Percentiles rank a stretch among this genome's conserved stretches.
Conservation (phyloP, 2,329 filamentous ascomycete genomes). For the Trichoderma oligosporum region DNA sequence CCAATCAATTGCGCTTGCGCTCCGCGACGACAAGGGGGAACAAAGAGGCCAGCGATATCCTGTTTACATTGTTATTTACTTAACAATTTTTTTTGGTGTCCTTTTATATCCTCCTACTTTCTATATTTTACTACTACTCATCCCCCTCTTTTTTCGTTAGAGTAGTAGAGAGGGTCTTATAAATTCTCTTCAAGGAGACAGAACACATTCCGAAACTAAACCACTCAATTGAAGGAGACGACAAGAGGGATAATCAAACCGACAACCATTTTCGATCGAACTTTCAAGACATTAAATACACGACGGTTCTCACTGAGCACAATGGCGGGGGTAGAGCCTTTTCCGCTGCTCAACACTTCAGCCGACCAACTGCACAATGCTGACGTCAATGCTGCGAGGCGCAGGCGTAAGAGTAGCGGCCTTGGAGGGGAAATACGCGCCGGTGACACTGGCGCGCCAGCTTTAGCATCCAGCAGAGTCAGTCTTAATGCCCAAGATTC, state of each 20-base stretch:
- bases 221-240: neutral
- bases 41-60: constrained; percentile 13
- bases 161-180: neutral
- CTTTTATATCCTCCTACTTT: constrained; percentile 4
- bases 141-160: neutral
- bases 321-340: constrained; percentile 51
- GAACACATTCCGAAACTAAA: neutral
- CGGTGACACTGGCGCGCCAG: constrained; percentile 54
- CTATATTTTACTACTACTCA: neutral
- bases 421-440: constrained; percentile 51
- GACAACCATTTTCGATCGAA: neutral
- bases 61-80: neutral
- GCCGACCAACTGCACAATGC: constrained; percentile 47
- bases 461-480: constrained; percentile 50
- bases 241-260: neutral
- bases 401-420: constrained; percentile 54
- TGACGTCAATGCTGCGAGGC: constrained; percentile 39
- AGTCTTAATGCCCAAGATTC: constrained; percentile 36
- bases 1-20: constrained; percentile 16
- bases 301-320: neutral
- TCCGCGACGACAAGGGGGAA: constrained; percentile 8
- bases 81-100: neutral
- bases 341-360: constrained; percentile 51
- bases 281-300: neutral
- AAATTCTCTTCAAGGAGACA: neutral